These are phyloP conservation scores for Leccinum proximum DNA, from an alignment of 1,284 basidiomycete genomes.

Conservation along the genomic window DNA sequence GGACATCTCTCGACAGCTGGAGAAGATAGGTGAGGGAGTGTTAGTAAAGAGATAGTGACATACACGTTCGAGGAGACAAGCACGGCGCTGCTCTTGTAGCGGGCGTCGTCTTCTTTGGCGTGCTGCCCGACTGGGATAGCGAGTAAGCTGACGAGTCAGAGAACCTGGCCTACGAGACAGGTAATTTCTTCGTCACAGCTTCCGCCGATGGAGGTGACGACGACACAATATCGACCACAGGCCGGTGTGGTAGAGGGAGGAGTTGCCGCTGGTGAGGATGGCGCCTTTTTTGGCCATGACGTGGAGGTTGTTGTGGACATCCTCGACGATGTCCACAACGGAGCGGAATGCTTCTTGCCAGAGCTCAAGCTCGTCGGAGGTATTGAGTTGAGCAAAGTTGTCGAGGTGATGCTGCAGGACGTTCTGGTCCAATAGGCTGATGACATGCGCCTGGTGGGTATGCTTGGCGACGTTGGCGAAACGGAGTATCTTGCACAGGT, in stretches of 20 bases:
- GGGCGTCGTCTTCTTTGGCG: constrained; percentile 69
- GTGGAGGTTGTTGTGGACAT: too few species aligned
- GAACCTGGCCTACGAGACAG: constrained; percentile 88
- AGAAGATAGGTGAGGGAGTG: background rate
- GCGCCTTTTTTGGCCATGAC: too few species aligned
- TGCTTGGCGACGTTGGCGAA: too few species aligned
- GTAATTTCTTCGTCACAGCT: constrained; percentile 79
- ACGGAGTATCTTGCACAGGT: too few species aligned
- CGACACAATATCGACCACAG: constrained; percentile 84
- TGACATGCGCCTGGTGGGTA: too few species aligned
- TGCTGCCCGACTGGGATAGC: constrained; percentile 88
- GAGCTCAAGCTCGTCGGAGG: too few species aligned
- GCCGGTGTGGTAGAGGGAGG: constrained; percentile 93
- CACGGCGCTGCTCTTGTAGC: constrained; percentile 84
- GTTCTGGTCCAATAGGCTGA: too few species aligned
- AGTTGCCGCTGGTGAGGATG: constrained; percentile 94
- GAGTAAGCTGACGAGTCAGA: constrained; percentile 77
- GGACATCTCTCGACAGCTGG: constrained; percentile 79
- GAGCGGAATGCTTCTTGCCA: too few species aligned
- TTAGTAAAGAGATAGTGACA: constrained; percentile 30
- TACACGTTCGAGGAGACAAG: constrained; percentile 85
- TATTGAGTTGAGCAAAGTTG: too few species aligned
- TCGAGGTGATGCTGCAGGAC: too few species aligned
- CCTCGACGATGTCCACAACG: too few species aligned
- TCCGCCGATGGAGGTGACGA: constrained; percentile 63